Base-by-base conservation (phyloP, 2,329 filamentous ascomycete genomes). In the Colletotrichum zoysiae region DNA sequence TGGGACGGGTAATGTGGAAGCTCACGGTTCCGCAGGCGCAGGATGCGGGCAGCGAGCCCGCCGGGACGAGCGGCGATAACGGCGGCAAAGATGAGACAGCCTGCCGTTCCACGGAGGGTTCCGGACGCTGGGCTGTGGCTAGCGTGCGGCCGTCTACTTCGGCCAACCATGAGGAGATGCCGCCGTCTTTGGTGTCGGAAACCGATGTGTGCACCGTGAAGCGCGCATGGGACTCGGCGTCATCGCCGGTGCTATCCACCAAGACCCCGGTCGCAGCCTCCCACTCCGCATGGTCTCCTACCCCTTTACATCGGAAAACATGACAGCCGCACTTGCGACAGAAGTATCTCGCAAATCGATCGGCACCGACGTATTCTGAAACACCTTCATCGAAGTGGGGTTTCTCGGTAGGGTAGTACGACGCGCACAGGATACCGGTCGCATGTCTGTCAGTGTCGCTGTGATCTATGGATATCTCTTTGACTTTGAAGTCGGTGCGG, bases 1-100 rank as follows among this genome's bases (percentile, higher is more conserved):
- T 82, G 0, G 91, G 91, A 3, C 85, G 85, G 5, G 86, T 86
- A 76, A 93, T 84, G 75, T 81, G 83, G 77, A 92, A 88, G 16
- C 83, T 78, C 16, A 92, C 83, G 6, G 26, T 60, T 1, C 65
- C 73, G 57, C 77, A 79, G 18, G 61, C 73, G 70, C 81, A 83
- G 3, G 77, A 65, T 0, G 78, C 81, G 1, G 65, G 57, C 3
- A 79, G 75, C 5, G 61, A 16, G 26, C 73, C 65, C 6, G 59
- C 35, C 5, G 53, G 33, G 1, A 8, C 20, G 11, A 46, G 40
- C 23, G 35, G 8, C 11, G 56, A 26, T 5, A 40, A 51, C 16
- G 58, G 53, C 0, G 42, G 33, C 11, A 38, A 26, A 14, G 40
- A 4, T 9, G 16, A 9, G 48, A 18, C 23, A 16, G 44, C 4